A percentile compares a stretch with the other conserved stretches of the same genome.
Conservation (phyloP, 139 green algal species). For the Chlorella ohadii region DNA sequence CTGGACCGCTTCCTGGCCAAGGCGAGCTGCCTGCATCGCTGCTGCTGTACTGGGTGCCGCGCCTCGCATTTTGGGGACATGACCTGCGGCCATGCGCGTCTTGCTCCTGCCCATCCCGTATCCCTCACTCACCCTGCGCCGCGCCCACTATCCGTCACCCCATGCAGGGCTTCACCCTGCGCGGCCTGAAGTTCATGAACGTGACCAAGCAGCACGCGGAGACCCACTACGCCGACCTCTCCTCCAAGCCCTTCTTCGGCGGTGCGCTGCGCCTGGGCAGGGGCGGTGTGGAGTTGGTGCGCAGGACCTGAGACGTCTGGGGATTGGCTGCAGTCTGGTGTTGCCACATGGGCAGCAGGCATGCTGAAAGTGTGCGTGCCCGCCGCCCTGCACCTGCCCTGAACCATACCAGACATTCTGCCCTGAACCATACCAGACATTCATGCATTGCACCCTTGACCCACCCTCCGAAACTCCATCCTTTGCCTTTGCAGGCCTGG, state of each 20-base stretch:
- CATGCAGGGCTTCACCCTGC: conserved; percentile 84
- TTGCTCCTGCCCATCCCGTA: neutral
- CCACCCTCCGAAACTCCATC: neutral
- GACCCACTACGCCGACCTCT: conserved; percentile 93
- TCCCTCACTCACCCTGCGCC: neutral
- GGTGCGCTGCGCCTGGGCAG: neutral
- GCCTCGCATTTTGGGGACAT: too few relatives aligned
- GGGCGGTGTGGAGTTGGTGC: too few relatives aligned
- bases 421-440: neutral
- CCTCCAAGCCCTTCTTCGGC: conserved; percentile 89
- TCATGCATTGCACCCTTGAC: neutral
- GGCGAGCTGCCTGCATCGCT: conserved; percentile 30
- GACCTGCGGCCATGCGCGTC: conserved; percentile 16
- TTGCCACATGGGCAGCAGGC: too few relatives aligned
- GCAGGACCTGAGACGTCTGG: too few relatives aligned
- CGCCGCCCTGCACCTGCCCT: neutral
- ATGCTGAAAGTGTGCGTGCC: too few relatives aligned
- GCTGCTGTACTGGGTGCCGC: too few relatives aligned
- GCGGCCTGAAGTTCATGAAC: conserved; percentile 87
- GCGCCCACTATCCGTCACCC: too few relatives aligned
- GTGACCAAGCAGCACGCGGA: conserved; percentile 84
- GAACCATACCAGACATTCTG: neutral
- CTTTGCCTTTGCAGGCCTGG: conserved; percentile 47
- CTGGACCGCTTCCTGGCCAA: conserved; percentile 87
- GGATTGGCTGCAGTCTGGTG: too few relatives aligned